Conservation (phyloP, 441 rosid genomes). For the Aquilaria agallochum region DNA sequence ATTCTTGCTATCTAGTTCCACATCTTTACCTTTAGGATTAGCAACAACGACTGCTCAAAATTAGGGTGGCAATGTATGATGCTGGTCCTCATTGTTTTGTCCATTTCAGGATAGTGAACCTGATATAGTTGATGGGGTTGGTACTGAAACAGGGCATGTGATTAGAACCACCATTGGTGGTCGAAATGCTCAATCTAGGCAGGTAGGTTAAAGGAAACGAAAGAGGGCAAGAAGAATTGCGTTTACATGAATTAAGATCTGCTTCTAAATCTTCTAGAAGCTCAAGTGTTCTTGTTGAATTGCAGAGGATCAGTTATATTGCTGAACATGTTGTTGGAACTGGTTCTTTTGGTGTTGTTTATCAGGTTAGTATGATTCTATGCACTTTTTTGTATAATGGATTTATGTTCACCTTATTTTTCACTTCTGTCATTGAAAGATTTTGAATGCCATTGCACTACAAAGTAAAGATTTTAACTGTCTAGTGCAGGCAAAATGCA, state of each 20-base stretch:
- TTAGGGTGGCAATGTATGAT: neutral
- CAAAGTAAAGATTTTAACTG: constrained; percentile 16
- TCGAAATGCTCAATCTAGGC: constrained; percentile 82
- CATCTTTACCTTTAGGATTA: neutral
- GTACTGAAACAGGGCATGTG: constrained; percentile 82
- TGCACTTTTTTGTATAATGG: constrained; percentile 1
- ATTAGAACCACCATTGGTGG: constrained; percentile 76
- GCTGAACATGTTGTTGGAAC: constrained; percentile 92
- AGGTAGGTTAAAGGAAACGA: constrained; percentile 34
- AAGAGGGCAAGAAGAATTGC: constrained; percentile 1
- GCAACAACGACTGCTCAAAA: neutral
- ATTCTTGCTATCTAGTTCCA: constrained; percentile 3
- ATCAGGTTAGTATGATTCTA: constrained; percentile 53
- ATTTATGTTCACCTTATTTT: neutral
- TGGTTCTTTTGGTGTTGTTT: constrained; percentile 89
- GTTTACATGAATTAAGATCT: neutral
- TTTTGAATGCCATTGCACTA: neutral
- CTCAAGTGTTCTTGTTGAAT: constrained; percentile 19
- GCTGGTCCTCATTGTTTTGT: neutral
- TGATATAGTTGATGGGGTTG: constrained; percentile 76
- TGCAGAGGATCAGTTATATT: constrained; percentile 78
- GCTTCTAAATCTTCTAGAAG: constrained; percentile 4
- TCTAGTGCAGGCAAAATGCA: constrained; percentile 74
- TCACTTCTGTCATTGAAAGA: too few species aligned
- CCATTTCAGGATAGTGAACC: constrained; percentile 80